phyloP scores from a whole-genome alignment of 345 rosid species.

The rapeseed (Brassica napus) region DNA sequence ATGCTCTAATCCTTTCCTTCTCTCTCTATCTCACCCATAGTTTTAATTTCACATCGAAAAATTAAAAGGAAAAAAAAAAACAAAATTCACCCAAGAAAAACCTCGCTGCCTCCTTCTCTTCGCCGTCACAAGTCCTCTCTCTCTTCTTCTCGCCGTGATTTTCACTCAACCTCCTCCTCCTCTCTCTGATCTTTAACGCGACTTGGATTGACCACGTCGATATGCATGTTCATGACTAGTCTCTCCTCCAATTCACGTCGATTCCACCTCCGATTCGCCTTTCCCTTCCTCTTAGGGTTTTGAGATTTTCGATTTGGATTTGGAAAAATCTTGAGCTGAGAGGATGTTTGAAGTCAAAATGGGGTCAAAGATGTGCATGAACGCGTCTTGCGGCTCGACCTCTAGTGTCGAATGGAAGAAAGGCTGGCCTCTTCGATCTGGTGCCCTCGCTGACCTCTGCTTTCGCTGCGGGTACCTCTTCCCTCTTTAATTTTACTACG shows the following conservation, averaged over 20 bases:
- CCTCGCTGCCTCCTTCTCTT: constrained; percentile 34
- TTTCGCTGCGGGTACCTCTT: constrained; percentile 71
- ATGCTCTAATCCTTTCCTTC: constrained; percentile 44
- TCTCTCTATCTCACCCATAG: constrained; percentile 39
- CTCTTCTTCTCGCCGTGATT: background rate
- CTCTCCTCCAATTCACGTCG: constrained; percentile 39
- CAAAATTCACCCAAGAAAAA: background rate
- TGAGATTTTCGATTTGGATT: constrained; percentile 26
- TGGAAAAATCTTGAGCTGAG: background rate
- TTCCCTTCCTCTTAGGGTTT: constrained; percentile 26
- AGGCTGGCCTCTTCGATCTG: constrained; percentile 91
- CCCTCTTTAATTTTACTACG: background rate
- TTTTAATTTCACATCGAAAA: constrained; percentile 34
- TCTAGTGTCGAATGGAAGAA: constrained; percentile 66
- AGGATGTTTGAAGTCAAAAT: constrained; percentile 38
- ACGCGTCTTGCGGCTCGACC: constrained; percentile 55
- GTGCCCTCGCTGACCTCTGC: constrained; percentile 77
- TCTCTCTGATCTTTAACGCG: constrained; percentile 19
- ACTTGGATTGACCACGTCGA: constrained; percentile 39
- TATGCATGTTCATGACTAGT: constrained; percentile 39
- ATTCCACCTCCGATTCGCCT: constrained; percentile 32
- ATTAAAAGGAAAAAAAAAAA: background rate
- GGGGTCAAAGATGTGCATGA: constrained; percentile 84
- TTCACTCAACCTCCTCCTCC: background rate
- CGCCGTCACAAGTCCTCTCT: constrained; percentile 38